Evolutionary conservation across 2,329 filamentous ascomycete species (phyloP), one percentile per base, ranked within the genome.

Genomic region (Phialophora expanda): DNA sequence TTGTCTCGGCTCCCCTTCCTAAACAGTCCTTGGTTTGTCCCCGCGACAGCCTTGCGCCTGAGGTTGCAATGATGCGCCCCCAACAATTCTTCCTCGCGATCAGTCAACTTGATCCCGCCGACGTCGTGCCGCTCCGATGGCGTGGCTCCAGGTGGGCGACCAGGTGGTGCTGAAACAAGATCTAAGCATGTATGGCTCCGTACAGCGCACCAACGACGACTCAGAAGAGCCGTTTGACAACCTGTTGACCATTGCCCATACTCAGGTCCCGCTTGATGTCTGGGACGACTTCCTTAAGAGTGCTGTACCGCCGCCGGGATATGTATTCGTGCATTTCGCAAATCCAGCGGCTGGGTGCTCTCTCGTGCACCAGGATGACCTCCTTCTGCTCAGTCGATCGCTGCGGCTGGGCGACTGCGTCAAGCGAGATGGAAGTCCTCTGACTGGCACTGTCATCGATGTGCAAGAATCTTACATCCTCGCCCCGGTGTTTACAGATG

Each of bases 361-460:
- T 70, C 72, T 81, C 38, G 68, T 80, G 11, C 73, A 75, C 34
- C 80, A 81, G 69, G 75, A 79, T 11, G 78, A 81, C 26, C 76
- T 87, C 51, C 75, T 78, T 17, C 76, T 87, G 24, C 74, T 87
- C 32, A 84, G 86, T 74, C 81, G 86, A n/a, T 76, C 78, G 1
- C 75, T 87, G 14, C 78, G 81, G 56, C 80, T 86, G 17, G 86
- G 86, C 28, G 83, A 87, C 70, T 76, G 82, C 12, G 85, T 87
- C 59, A 87, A 86, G 73, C 76, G 78, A 38, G 76, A 78, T 48
- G 75, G 78, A 0, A 80, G 83, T 68, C 77, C 81, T 17, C 80
- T 84, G 75, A 85, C 82, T 60, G 86, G 86, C 28, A 85, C 82
- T 2, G 80, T 87, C 56, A 79, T 86, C 59, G 82, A 80, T 66